These are phyloP conservation scores for Claviceps sp. DNA, from an alignment of 2,329 filamentous ascomycete species.

Conservation along the genomic window DNA sequence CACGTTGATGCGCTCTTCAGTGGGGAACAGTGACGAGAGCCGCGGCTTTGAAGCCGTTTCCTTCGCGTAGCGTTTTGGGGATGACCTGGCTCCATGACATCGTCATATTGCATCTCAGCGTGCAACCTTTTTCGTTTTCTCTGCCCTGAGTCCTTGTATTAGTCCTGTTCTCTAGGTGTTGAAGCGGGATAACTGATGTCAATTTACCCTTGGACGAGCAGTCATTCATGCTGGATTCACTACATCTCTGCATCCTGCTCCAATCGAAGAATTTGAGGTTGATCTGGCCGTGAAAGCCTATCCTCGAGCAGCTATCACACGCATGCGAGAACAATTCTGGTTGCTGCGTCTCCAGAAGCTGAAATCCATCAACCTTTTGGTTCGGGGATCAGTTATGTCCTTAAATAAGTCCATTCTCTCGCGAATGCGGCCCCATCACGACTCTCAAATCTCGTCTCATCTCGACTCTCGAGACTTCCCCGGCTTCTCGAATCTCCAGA, in stretches of 20 bases:
- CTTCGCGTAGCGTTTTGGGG: neutral
- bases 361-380: no score
- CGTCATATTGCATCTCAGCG: neutral
- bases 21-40: neutral
- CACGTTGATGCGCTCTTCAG: neutral
- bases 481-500: no score
- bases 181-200: neutral
- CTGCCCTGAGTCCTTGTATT: neutral
- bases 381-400: no score
- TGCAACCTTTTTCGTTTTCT: neutral
- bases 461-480: no score
- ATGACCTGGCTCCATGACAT: no score
- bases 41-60: neutral
- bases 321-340: no score
- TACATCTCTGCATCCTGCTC: neutral
- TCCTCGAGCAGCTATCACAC: no score
- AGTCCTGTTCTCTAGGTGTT: neutral
- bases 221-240: neutral
- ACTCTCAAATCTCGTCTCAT: no score
- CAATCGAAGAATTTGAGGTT: neutral
- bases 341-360: no score
- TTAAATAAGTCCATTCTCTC: no score
- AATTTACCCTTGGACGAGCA: neutral
- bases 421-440: no score
- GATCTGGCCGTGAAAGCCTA: no score